A percentile compares a stretch with the other conserved stretches of the same genome.
These are phyloP conservation scores for Cryptomeria japonica DNA, from an alignment of 75 land plant genomes.

Conservation along the genomic window DNA sequence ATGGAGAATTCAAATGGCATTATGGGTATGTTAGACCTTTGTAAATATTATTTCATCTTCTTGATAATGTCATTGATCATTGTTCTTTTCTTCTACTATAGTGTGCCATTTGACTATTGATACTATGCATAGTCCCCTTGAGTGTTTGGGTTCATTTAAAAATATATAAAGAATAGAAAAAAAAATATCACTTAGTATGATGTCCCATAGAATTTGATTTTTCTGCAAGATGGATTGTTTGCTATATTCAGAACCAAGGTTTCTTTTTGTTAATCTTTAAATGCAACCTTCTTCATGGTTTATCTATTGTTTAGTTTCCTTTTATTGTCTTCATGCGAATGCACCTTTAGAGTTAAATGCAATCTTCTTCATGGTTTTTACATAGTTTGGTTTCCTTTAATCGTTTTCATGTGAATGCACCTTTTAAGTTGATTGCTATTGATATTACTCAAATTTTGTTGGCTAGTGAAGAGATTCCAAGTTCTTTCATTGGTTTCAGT, in stretches of 20 bases:
- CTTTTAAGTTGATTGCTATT: background rate
- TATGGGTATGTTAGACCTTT: conserved; percentile 64
- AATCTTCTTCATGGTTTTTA: background rate
- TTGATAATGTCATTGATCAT: background rate
- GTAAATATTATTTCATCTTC: background rate
- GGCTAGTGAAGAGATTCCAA: background rate
- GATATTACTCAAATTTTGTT: background rate
- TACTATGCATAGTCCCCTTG: background rate
- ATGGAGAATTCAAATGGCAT: conserved; percentile 88
- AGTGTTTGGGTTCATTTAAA: background rate
- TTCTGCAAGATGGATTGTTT: background rate
- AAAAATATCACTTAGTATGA: background rate
- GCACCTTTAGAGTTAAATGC: background rate
- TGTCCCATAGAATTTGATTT: background rate
- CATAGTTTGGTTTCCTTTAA: background rate
- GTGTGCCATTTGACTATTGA: background rate
- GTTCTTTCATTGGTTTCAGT: background rate
- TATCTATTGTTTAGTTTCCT: background rate
- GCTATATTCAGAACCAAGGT: background rate
- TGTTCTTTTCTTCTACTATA: background rate
- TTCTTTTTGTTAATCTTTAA: background rate
- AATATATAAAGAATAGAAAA: too few species aligned
- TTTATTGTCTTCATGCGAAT: background rate
- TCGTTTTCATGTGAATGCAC: background rate
- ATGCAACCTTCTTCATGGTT: background rate